These are phyloP conservation scores for Alternaria sp. DNA, from an alignment of 2,329 filamentous ascomycete genomes.

Conservation along the genomic window DNA sequence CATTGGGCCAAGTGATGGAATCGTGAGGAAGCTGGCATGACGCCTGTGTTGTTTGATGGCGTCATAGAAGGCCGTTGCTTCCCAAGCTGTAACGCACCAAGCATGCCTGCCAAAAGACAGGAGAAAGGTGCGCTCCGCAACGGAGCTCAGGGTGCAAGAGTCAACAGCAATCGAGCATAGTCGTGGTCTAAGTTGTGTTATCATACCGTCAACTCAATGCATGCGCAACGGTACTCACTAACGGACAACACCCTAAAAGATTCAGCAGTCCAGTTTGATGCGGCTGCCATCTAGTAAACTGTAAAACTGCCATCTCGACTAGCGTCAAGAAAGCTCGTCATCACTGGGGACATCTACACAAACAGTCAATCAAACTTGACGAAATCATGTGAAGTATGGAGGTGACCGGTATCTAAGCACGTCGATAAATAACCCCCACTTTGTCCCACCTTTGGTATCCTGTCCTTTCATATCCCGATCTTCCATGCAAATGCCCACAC, in stretches of 20 bases:
- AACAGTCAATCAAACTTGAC: not conserved
- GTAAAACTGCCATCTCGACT: no score
- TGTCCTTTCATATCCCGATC: conserved; percentile 18
- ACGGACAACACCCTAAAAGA: not conserved
- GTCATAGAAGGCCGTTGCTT: not conserved
- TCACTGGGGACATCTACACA: not conserved
- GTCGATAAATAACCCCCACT: conserved; percentile 10
- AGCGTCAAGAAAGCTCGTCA: not conserved
- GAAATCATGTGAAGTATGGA: conserved; percentile 2
- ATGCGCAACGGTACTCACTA: not conserved
- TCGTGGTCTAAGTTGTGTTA: not conserved
- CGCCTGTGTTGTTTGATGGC: conserved; percentile 11
- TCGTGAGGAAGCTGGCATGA: conserved; percentile 3
- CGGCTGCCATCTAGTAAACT: not conserved
- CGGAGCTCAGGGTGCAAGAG: not conserved
- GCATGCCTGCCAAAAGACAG: not conserved
- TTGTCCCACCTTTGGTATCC: conserved; percentile 21
- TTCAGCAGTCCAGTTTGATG: not conserved
- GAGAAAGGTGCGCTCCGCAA: not conserved
- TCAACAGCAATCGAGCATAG: not conserved
- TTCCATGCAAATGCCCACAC: conserved; percentile 32
- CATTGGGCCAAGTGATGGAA: not conserved
- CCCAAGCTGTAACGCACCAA: not conserved
- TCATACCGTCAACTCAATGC: not conserved
- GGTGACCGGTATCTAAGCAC: conserved; percentile 14